Evolutionary conservation across 2,329 filamentous ascomycete genomes (phyloP), one percentile per base, ranked within the genome.

Genomic region (Fusarium domesticum): DNA sequence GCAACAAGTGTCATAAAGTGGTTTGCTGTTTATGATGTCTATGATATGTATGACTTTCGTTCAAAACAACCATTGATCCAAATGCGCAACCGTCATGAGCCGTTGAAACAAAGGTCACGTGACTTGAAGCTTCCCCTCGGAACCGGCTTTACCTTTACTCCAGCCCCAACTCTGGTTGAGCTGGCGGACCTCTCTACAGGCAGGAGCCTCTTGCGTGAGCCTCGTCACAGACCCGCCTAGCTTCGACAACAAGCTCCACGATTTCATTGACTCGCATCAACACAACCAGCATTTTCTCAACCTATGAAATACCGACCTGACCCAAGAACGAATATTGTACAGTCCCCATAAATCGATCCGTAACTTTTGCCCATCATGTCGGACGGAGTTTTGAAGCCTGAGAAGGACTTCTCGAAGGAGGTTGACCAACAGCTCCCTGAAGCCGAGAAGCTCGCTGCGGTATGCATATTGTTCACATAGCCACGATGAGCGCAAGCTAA

Each of bases 401-500:
- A 98, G 78, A 96, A 95, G 85, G 93, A 98, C 83, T 96, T 88
- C 81, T 86, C 88, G 65, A 95, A 96, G 75, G 91, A 97, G 72
- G 89, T 89, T 64, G 91, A 97, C 77, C 83, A 86, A 73, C 82
- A 89, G 71, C 84, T 98, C 59, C 87, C 89, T 38, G 90, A 96
- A 72, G 89, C 90, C 47, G 84, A 97, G 77, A 78, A 87, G 74
- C 81, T 96, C 59, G 90, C 91, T 58, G 85, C 91, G 79, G 91
- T 93, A 71, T 54, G 66, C 87, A 70, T 52, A 38, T 35, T 7
- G 23, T 33, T 34, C 17, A 3, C 6, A 12, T 31, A 12, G 7
- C 12, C 6, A 19, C 17, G 23, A 12, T 25, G 28, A 25, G 15
- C 40, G 23, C 35, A 37, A 34, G 18, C 53, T 61, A 17, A 61